Base-by-base conservation (phyloP, 805 yeast species). In the Kluyveromyces lactis region DNA sequence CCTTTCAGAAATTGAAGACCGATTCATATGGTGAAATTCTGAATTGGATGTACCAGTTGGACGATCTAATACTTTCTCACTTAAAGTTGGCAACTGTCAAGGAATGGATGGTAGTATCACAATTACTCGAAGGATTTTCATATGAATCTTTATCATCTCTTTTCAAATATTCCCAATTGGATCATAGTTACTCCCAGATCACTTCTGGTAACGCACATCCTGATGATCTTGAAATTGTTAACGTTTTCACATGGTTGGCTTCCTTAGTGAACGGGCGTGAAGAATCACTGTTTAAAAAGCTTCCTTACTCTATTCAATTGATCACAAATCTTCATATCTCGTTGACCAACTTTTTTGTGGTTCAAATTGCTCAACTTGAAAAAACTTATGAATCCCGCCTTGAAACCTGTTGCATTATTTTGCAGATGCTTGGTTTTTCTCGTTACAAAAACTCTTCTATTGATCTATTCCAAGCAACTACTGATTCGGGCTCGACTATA, bases 21-120 rank as follows among this genome's bases (percentile, higher is more conserved):
- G 42, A 49, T 17, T 39, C 50, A 12, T 53, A 53, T 29, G 61
- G 64, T 23, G 73, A 67, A 27, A 71, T 86, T 42, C 79, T 80
- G 43, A 63, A 67, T 36, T 81, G 85, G 60, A 67, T 86, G 17
- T 72, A 71, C 40, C 71, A 72, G 33, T 58, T 89, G 42, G 90
- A 89, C 59, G 64, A 68, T 13, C 64, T 85, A 5, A 69, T 84
- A 19, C 65, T 72, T 2, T 71, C 73, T 3, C 67, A 81, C 24
- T 78, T 81, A 53, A 66, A 45, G 12, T 39, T 56, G 18, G 50
- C 51, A 2, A 70, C 76, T 10, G 58, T 77, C 10, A 74, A 73
- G 43, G 95, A 89, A 50, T 90, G 97, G 96, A 67, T 86, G 38
- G 71, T 72, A 40, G 73, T 81, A 3, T 83, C 75, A 55, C 90